A percentile compares a stretch with the other conserved stretches of the same genome.
Evolutionary conservation across 768 basidiomycete genomes (phyloP).

Genomic region (Boletus pseudo-olivaceus): DNA sequence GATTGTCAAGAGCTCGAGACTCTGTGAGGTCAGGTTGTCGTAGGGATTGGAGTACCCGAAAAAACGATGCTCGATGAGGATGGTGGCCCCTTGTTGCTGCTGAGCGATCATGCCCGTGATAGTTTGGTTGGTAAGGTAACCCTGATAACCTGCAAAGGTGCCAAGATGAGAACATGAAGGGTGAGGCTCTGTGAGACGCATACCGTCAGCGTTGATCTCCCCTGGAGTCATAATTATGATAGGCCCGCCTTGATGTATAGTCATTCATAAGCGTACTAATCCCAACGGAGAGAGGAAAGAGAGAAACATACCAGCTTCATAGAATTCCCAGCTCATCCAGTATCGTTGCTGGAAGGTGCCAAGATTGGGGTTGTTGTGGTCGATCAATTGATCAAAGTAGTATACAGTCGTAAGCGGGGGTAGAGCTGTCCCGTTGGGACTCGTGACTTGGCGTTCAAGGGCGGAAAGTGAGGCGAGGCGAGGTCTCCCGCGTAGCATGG

Average conservation of each 20-base stretch:
- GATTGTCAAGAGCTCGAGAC: constrained; percentile 58
- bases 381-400: constrained; percentile 33
- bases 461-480: constrained; percentile 13
- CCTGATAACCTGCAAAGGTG: constrained; percentile 26
- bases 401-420: constrained; percentile 29
- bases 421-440: constrained; percentile 23
- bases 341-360: constrained; percentile 79
- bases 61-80: constrained; percentile 72
- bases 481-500: constrained; percentile 21
- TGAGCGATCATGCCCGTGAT: constrained; percentile 65
- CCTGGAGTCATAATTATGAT: constrained; percentile 51
- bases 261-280: background rate
- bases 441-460: constrained; percentile 7
- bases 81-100: constrained; percentile 57
- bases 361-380: constrained; percentile 51
- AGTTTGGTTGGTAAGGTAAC: constrained; percentile 62
- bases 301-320: constrained; percentile 41
- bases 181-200: background rate
- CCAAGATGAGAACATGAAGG: background rate
- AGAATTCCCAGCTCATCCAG: constrained; percentile 68
- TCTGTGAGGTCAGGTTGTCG: constrained; percentile 54
- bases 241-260: constrained; percentile 18
- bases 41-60: constrained; percentile 74
- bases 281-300: background rate
- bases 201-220: constrained; percentile 51